These are phyloP conservation scores for Candida albicans DNA, from an alignment of 1,139 yeast species.

Conservation along the genomic window DNA sequence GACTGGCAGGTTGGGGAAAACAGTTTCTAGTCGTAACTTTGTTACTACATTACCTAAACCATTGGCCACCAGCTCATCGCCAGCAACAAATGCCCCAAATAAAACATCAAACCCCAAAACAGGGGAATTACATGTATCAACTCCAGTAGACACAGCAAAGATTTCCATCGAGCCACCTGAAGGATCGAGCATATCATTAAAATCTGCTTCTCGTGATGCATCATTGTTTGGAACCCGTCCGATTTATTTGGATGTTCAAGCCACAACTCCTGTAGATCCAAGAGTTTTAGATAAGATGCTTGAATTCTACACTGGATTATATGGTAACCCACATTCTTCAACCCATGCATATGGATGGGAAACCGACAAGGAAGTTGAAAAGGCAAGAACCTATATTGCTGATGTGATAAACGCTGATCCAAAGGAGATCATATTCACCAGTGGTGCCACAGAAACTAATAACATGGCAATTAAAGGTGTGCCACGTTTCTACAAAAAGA, in stretches of 20 bases:
- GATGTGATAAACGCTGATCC: slow-evolving; percentile 88
- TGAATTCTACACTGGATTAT: slow-evolving; percentile 86
- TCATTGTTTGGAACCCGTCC: slow-evolving; percentile 70
- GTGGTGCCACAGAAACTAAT: slow-evolving; percentile 97
- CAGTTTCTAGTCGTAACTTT: not conserved
- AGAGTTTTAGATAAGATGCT: slow-evolving; percentile 94
- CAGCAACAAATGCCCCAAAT: slow-evolving; percentile 3
- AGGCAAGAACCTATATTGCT: slow-evolving; percentile 81
- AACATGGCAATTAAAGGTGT: slow-evolving; percentile 95
- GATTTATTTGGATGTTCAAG: slow-evolving; percentile 92
- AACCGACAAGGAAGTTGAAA: slow-evolving; percentile 88
- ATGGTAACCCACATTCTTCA: slow-evolving; percentile 96
- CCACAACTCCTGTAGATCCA: slow-evolving; percentile 98
- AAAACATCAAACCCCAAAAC: slow-evolving; percentile 18
- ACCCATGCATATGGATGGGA: slow-evolving; percentile 99
- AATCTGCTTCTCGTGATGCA: slow-evolving; percentile 48
- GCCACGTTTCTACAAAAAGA: slow-evolving; percentile 84
- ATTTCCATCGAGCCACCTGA: slow-evolving; percentile 35
- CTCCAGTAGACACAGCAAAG: slow-evolving; percentile 17
- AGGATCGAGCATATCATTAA: slow-evolving; percentile 46
- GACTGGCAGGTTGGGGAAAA: not conserved
- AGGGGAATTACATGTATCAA: slow-evolving; percentile 21
- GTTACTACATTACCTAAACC: not conserved
- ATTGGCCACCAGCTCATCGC: slow-evolving; percentile 1
- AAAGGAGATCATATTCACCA: slow-evolving; percentile 92